Base-by-base conservation (phyloP, 176 grass and related monocot species). In the Tuctoria greenei region DNA sequence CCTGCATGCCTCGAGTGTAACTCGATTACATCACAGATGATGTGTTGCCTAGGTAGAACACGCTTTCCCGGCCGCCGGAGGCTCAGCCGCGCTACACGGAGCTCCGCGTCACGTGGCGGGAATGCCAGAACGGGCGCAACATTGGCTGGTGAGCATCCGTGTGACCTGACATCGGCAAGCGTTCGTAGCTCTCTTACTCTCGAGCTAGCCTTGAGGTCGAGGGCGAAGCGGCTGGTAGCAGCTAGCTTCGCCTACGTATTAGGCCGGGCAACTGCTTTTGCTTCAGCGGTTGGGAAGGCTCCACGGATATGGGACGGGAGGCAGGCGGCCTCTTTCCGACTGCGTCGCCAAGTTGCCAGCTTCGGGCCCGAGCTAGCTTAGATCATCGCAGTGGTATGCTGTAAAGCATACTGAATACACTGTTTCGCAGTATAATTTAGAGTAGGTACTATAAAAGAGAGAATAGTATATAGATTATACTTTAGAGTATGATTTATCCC, bases 211-310 rank as follows among this genome's bases (percentile, higher is more conserved):
- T 15, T 43, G 64, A 24, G 1, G 42, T 3, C 3, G 31, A 31
- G 31, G 31, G 31, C 31, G 31, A 31, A 31, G 31, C 31, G n/a
- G n/a, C 31, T 20, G 20, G 27, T 10, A 31, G 25, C 16, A 6
- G 17, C 15, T n/a, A 49, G 46, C 46, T 49, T 17, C 47, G 18
- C 5, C 13, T 61, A 28, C 6, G 1, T 10, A 1, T 11, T 6
- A 18, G 8, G 31, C 18, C n/a, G n/a, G 51, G 20, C 18, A n/a
- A 56, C n/a, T 23, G n/a, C 52, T 56, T 56, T 54, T 78, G 58
- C 69, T 72, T 72, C 18, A 61, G 43, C 74, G 45, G 21, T 18
- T 78, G 46, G 62, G 64, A 45, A 79, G 64, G 63, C 64, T 59
- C 57, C 40, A 35, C 65, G 63, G 47, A 31, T 31, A 31, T 31